Evolutionary conservation across 2,329 filamentous ascomycete genomes (phyloP), one percentile per base, ranked within the genome.

Genomic region (Helminthosporium solani): DNA sequence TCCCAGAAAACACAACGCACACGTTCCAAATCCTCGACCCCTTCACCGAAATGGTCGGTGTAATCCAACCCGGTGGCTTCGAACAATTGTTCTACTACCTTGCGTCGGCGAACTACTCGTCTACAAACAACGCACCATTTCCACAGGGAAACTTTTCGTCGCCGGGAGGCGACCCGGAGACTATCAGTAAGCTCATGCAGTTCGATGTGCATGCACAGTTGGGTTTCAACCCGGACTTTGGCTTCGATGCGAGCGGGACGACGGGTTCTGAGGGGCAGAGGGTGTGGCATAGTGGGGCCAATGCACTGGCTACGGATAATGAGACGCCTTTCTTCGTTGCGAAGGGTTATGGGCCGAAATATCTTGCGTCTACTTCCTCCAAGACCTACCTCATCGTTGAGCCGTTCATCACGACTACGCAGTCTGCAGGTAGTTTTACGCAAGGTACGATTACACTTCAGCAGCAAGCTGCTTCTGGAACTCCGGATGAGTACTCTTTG

Each of bases 11-110:
- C 49, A 76, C 73, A 1, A 75, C 71, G 1, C 76, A 78, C 48
- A 75, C 74, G 2, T 78, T 77, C 62, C 73, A 76, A 53, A 64
- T 77, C 14, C 54, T 75, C 11, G 75, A 78, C 43, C 73, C 74
- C 0, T 73, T 77, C 50, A 76, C 73, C 3, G 71, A 77, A 50
- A 68, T 78, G 57, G 66, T 73, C 1, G 75, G 75, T 2, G 66
- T 75, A 0, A 72, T 78, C 36, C 62, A 67, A 7, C 75, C 75
- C 2, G 74, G 76, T 25, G 75, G 74, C n/a, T 77, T 78, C 40
- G 75, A 78, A 64, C 63, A 71, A 2, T 66, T 76, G 3, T 76
- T 76, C 59, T 74, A 73, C 56, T 60, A 63, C 42, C 66, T 75
- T 33, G 66, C 62, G 16, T 53, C 54, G 14, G 56, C 54, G 2